Evolutionary conservation across 2,329 filamentous ascomycete species (phyloP).

Genomic region (Colletotrichum sp.): DNA sequence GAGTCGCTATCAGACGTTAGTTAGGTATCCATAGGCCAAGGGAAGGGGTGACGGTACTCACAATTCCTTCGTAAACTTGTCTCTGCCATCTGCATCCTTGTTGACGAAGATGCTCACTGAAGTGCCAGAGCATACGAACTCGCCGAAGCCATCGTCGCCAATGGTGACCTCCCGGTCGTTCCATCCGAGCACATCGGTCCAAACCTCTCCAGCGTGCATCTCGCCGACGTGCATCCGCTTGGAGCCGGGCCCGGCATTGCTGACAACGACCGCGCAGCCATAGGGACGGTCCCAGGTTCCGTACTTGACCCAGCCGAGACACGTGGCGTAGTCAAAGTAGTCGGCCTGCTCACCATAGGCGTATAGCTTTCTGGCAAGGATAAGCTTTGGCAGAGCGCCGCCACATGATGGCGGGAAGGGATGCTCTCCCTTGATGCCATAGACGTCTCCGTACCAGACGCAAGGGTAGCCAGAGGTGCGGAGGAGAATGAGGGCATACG

Average conservation of each 20-base stretch:
- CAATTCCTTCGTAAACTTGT: constrained; percentile 46
- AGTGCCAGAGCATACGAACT: constrained; percentile 59
- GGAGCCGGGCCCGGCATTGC: constrained; percentile 51
- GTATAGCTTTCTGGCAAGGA: constrained; percentile 68
- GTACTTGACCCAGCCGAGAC: constrained; percentile 64
- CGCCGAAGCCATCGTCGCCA: constrained; percentile 63
- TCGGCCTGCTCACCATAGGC: constrained; percentile 71
- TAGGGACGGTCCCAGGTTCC: constrained; percentile 49
- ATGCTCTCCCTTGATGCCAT: constrained; percentile 58
- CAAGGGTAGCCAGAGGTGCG: constrained; percentile 67
- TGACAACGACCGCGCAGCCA: constrained; percentile 63
- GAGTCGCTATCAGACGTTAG: constrained; percentile 26
- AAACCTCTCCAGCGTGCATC: constrained; percentile 62
- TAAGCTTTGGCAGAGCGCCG: constrained; percentile 60
- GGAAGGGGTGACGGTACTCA: constrained; percentile 29
- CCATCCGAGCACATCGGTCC: constrained; percentile 69
- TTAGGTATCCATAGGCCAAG: neutral
- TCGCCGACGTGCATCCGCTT: constrained; percentile 70
- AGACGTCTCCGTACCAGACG: constrained; percentile 75
- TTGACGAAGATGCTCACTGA: constrained; percentile 67
- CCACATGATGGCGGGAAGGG: constrained; percentile 57
- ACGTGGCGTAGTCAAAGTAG: constrained; percentile 66
- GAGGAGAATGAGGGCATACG: constrained; percentile 75
- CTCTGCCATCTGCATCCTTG: constrained; percentile 54
- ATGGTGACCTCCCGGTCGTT: constrained; percentile 61